Evolutionary conservation across 2,329 filamentous ascomycete genomes (phyloP).

Genomic region (Knufia fluminis): DNA sequence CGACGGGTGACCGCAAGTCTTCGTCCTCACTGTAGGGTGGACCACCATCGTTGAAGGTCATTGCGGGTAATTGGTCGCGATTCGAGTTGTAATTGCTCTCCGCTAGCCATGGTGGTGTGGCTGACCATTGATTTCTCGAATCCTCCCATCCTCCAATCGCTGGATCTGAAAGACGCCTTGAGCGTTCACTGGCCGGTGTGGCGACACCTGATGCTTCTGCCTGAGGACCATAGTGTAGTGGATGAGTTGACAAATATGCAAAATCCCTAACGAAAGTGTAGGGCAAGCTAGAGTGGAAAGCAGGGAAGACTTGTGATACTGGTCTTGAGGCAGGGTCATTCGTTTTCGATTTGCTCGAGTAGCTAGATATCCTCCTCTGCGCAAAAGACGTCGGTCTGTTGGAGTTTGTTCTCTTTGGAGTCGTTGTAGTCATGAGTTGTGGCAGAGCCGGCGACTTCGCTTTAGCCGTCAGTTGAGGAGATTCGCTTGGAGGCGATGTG

Average conservation of each 20-base stretch:
- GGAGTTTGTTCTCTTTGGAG: slow-evolving; percentile 48
- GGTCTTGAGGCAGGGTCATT: slow-evolving; percentile 59
- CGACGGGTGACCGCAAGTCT: slow-evolving; percentile 79
- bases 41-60: slow-evolving; percentile 69
- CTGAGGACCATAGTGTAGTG: slow-evolving; percentile 88
- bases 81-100: slow-evolving; percentile 13
- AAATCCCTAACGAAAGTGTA: slow-evolving; percentile 95
- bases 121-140: slow-evolving; percentile 49
- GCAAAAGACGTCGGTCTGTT: slow-evolving; percentile 67
- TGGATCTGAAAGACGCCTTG: slow-evolving; percentile 69
- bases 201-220: slow-evolving; percentile 68
- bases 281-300: slow-evolving; percentile 73
- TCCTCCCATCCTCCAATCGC: slow-evolving; percentile 67
- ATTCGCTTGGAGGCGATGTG: slow-evolving; percentile 29
- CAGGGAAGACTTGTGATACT: slow-evolving; percentile 68
- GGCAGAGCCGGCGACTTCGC: slow-evolving; percentile 35
- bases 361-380: slow-evolving; percentile 74
- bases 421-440: slow-evolving; percentile 40
- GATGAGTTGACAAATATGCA: slow-evolving; percentile 74
- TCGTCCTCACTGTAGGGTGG: slow-evolving; percentile 94
- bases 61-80: slow-evolving; percentile 60
- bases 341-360: slow-evolving; percentile 60
- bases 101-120: slow-evolving; percentile 35
- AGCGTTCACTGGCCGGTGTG: slow-evolving; percentile 69
- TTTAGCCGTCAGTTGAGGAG: slow-evolving; percentile 17